Percentiles rank a stretch among this genome's conserved stretches.
These are phyloP conservation scores for Podospora sp. DNA, from an alignment of 495 filamentous ascomycete genomes.

Conservation along the genomic window DNA sequence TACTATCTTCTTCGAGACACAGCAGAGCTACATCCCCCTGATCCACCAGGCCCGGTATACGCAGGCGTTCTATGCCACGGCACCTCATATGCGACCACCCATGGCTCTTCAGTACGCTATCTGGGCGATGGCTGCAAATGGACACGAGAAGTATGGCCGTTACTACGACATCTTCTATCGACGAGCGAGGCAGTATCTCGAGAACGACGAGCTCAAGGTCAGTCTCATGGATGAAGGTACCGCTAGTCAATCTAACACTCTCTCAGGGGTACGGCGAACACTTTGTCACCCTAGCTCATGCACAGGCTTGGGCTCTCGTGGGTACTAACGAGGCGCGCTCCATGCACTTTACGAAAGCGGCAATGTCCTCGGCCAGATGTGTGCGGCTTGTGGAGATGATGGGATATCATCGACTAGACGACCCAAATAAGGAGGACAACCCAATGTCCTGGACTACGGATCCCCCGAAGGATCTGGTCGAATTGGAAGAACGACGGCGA, in stretches of 20 bases:
- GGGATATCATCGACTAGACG: slow-evolving; percentile 52
- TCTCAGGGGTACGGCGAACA: slow-evolving; percentile 46
- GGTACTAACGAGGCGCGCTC: slow-evolving; percentile 47
- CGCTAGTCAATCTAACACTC: not conserved
- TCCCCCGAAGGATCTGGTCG: slow-evolving; percentile 47
- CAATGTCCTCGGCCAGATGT: slow-evolving; percentile 46
- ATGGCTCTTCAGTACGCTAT: slow-evolving; percentile 54
- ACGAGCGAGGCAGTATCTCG: slow-evolving; percentile 52
- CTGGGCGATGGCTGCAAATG: slow-evolving; percentile 46
- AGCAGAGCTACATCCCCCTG: slow-evolving; percentile 43
- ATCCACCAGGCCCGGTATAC: slow-evolving; percentile 46
- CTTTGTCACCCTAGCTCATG: slow-evolving; percentile 49
- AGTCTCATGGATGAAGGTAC: not conserved
- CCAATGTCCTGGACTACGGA: slow-evolving; percentile 41
- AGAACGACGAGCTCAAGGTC: slow-evolving; percentile 53
- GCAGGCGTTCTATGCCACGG: slow-evolving; percentile 42
- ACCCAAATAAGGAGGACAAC: slow-evolving; percentile 32
- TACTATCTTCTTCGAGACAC: slow-evolving; percentile 42
- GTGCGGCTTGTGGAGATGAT: slow-evolving; percentile 50
- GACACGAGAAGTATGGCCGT: slow-evolving; percentile 40
- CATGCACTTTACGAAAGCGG: slow-evolving; percentile 47
- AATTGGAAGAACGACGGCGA: slow-evolving; percentile 55
- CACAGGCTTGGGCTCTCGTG: slow-evolving; percentile 50
- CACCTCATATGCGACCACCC: slow-evolving; percentile 49
- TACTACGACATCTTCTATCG: slow-evolving; percentile 50